These are phyloP conservation scores for Krasilnikovozyma curviuscula DNA, from an alignment of 768 basidiomycete species.

Conservation along the genomic window DNA sequence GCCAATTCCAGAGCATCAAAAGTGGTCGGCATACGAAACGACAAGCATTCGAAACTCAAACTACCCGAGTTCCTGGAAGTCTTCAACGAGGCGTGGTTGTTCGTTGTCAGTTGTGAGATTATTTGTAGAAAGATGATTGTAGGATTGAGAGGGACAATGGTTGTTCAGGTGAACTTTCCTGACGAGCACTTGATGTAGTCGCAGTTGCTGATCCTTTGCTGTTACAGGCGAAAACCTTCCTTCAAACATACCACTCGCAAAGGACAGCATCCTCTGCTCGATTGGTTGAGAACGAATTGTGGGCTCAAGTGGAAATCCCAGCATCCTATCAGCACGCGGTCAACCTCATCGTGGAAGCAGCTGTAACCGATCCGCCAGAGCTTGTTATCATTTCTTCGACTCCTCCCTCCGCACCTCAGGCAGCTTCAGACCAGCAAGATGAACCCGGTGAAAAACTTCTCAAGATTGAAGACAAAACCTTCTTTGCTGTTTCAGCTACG, in stretches of 20 bases:
- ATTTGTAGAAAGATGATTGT: conserved; percentile 82
- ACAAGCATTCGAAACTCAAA: conserved; percentile 55
- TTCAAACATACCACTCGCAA: conserved; percentile 65
- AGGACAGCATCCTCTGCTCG: conserved; percentile 64
- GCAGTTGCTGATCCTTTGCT: neutral
- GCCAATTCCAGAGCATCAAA: conserved; percentile 65
- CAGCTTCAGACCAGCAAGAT: too few relatives aligned
- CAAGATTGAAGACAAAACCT: conserved; percentile 56
- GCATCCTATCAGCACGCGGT: conserved; percentile 46
- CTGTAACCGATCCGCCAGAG: conserved; percentile 60
- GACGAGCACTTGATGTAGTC: too few relatives aligned
- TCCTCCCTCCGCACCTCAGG: conserved; percentile 6
- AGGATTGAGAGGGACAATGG: conserved; percentile 63
- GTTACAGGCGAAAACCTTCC: conserved; percentile 59
- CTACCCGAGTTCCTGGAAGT: conserved; percentile 57
- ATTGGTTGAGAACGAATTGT: conserved; percentile 86
- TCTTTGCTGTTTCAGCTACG: conserved; percentile 73
- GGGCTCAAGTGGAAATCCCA: conserved; percentile 63
- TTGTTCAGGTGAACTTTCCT: conserved; percentile 61
- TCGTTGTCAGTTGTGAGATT: conserved; percentile 72
- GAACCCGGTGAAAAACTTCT: too few relatives aligned
- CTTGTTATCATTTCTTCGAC: conserved; percentile 30
- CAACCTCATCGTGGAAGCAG: conserved; percentile 55
- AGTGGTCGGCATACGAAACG: conserved; percentile 53
- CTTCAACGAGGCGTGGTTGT: conserved; percentile 72